A percentile compares a stretch with the other conserved stretches of the same genome.
Evolutionary conservation across 305 asterid species (phyloP).

Genomic region (Rubia balearica): DNA sequence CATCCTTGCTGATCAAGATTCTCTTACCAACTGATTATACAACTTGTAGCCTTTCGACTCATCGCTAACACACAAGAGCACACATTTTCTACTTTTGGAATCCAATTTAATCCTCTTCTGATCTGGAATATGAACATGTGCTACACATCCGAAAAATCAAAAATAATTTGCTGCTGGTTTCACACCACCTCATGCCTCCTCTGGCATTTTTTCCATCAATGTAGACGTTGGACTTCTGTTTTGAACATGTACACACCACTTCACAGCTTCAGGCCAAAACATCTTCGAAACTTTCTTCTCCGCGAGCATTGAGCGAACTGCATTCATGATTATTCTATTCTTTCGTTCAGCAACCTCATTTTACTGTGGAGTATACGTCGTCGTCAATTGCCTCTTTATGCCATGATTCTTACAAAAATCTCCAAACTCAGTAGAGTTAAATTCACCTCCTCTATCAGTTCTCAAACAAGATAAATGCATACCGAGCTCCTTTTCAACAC

Average conservation of each 20-base stretch:
- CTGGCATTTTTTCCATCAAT: neutral
- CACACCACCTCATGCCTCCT: slow-evolving; percentile 3
- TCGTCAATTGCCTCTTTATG: neutral
- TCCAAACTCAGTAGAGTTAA: neutral
- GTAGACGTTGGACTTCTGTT: neutral
- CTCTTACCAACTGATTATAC: neutral
- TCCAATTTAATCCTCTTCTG: neutral
- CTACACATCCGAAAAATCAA: neutral
- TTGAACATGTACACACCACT: neutral
- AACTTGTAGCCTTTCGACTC: neutral
- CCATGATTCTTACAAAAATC: neutral
- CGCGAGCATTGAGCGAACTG: neutral
- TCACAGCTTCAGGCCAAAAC: neutral
- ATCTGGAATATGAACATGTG: neutral
- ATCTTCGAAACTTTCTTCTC: neutral
- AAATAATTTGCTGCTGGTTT: neutral
- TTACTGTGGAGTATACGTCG: neutral
- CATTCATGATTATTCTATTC: neutral
- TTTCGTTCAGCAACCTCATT: neutral
- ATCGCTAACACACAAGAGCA: neutral
- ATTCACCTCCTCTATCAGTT: neutral
- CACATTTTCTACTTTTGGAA: neutral
- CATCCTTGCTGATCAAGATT: neutral
- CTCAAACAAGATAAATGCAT: neutral
- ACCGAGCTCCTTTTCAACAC: neutral